Evolutionary conservation across 371 early-diverging fungal species (phyloP).

Genomic region (Basidiobolus meristosporus): DNA sequence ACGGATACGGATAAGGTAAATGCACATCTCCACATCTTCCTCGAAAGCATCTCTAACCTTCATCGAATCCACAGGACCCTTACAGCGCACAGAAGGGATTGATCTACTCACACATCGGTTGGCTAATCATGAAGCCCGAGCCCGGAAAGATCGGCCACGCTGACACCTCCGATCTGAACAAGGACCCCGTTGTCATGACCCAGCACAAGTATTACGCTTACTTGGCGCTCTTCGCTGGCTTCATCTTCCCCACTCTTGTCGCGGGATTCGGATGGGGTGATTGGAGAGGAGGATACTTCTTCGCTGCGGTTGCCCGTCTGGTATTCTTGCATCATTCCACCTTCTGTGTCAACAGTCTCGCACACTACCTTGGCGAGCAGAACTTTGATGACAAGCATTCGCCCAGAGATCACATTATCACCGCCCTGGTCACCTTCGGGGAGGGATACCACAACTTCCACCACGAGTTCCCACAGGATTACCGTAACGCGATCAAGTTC

Average conservation of each 20-base stretch:
- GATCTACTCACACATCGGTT: constrained; percentile 70
- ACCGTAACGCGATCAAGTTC: constrained; percentile 68
- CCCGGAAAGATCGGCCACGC: constrained; percentile 48
- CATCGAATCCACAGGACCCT: no score
- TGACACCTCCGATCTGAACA: constrained; percentile 67
- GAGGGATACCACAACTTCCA: constrained; percentile 76
- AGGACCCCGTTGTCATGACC: constrained; percentile 52
- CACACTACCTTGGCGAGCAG: constrained; percentile 56
- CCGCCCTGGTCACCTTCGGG: constrained; percentile 49
- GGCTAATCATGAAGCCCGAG: constrained; percentile 69
- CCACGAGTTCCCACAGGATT: constrained; percentile 83
- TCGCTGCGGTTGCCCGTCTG: constrained; percentile 59
- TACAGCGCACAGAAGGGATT: constrained; percentile 72
- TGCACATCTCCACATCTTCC: no score
- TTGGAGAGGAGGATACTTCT: constrained; percentile 61
- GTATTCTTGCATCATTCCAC: constrained; percentile 81
- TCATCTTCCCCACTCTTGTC: constrained; percentile 56
- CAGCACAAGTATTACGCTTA: constrained; percentile 70
- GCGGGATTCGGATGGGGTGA: constrained; percentile 81
- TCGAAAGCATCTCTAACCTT: no score
- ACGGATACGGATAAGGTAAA: constrained; percentile 78
- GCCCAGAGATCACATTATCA: constrained; percentile 2
- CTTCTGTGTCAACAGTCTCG: constrained; percentile 80
- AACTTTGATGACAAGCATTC: constrained; percentile 2
- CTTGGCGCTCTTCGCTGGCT: constrained; percentile 43